A percentile compares a stretch with the other conserved stretches of the same genome.
phyloP scores from a whole-genome alignment of 495 filamentous ascomycete genomes.

The Podospora appendiculata region DNA sequence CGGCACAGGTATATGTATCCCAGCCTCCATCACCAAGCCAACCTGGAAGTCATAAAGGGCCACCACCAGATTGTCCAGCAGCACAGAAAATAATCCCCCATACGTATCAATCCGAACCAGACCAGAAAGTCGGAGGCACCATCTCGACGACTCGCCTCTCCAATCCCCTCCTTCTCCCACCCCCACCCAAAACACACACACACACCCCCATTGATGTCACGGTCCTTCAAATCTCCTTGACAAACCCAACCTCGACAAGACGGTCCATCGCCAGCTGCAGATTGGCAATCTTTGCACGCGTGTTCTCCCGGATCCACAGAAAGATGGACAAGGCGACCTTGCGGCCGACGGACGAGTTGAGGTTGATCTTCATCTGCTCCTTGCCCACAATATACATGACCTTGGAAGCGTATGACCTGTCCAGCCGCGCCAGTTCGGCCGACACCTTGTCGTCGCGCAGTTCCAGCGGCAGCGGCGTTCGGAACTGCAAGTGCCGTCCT shows the following conservation, averaged over 20 bases:
- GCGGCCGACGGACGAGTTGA: constrained; percentile 35
- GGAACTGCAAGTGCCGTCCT: not conserved
- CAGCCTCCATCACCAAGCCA: no score
- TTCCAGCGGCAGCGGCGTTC: constrained; percentile 8
- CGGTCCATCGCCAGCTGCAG: constrained; percentile 52
- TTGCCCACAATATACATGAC: constrained; percentile 67
- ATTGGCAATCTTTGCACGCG: constrained; percentile 54
- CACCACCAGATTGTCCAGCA: no score
- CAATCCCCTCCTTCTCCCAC: no score
- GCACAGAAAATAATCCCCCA: no score
- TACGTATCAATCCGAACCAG: no score
- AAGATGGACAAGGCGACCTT: constrained; percentile 47
- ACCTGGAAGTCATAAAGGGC: no score
- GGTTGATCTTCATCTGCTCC: constrained; percentile 55
- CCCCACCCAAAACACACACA: no score
- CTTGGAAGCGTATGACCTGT: constrained; percentile 51
- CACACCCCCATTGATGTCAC: not conserved
- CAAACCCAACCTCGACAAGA: constrained; percentile 62
- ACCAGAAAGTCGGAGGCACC: no score
- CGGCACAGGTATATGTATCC: no score
- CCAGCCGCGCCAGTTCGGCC: constrained; percentile 41
- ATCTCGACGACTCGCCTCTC: no score
- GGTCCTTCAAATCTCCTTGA: constrained; percentile 50
- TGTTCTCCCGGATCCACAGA: constrained; percentile 65
- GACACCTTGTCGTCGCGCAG: constrained; percentile 30